Conservation (phyloP, 2,329 filamentous ascomycete genomes). For the Epichloe baconii region DNA sequence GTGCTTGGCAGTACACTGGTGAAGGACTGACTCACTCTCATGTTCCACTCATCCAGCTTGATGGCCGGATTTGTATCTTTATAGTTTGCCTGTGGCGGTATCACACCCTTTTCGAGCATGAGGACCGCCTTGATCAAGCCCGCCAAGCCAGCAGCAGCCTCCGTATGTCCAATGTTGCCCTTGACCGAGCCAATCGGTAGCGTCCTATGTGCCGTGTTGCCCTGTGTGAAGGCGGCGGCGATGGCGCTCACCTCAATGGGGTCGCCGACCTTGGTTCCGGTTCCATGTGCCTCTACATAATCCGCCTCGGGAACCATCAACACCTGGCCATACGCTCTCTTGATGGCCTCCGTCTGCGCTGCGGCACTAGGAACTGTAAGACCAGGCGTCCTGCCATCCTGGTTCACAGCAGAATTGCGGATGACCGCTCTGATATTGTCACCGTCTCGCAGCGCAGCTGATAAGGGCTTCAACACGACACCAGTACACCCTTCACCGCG, state of each 20-base stretch:
- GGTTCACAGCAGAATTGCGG: conserved; percentile 21
- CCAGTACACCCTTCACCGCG: conserved; percentile 32
- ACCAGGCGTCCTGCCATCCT: conserved; percentile 29
- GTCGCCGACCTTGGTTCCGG: conserved; percentile 34
- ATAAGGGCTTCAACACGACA: conserved; percentile 28
- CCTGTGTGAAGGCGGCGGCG: conserved; percentile 9
- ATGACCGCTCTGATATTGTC: conserved; percentile 23
- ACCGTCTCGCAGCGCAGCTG: conserved; percentile 28
- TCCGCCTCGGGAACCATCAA: conserved; percentile 16
- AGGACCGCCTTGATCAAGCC: conserved; percentile 16
- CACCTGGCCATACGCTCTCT: conserved; percentile 15
- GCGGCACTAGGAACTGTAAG: conserved; percentile 23
- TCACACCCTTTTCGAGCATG: conserved; percentile 16
- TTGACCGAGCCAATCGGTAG: conserved; percentile 17
- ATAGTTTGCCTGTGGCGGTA: conserved; percentile 13
- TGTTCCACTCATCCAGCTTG: too few relatives aligned
- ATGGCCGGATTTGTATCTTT: background rate
- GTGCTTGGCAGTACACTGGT: too few relatives aligned
- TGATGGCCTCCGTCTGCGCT: conserved; percentile 24
- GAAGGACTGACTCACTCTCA: too few relatives aligned
- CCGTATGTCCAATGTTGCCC: conserved; percentile 12
- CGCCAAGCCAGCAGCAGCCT: conserved; percentile 16
- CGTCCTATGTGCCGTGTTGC: conserved; percentile 20
- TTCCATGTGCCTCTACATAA: conserved; percentile 32
- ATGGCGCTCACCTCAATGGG: conserved; percentile 32